A percentile compares a stretch with the other conserved stretches of the same genome.
Evolutionary conservation across 495 filamentous ascomycete genomes (phyloP).

Genomic region (Neurospora sp.): DNA sequence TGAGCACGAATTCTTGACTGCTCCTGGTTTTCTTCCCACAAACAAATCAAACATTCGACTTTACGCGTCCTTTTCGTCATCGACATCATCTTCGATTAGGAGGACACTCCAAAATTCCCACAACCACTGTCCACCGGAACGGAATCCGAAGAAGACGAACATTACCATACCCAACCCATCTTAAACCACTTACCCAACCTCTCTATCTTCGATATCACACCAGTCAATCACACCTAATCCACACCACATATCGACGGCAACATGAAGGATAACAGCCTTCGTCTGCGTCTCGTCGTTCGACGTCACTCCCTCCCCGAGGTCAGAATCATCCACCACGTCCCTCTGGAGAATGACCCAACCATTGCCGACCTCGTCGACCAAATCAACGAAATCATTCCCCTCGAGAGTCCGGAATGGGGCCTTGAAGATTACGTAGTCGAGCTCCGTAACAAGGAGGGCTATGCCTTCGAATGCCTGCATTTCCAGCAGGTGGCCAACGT

Average conservation of each 20-base stretch:
- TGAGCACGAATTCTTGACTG: background rate
- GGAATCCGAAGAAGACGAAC: background rate
- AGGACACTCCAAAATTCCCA: background rate
- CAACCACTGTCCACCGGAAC: background rate
- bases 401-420: conserved; percentile 79
- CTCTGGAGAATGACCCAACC: conserved; percentile 49
- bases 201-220: background rate
- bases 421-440: conserved; percentile 90
- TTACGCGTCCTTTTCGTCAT: background rate
- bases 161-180: background rate
- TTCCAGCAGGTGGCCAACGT: conserved; percentile 62
- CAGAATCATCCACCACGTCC: conserved; percentile 62
- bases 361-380: conserved; percentile 75
- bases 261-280: conserved; percentile 42
- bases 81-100: background rate
- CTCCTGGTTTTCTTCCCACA: background rate
- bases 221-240: background rate
- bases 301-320: conserved; percentile 71
- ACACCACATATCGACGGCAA: conserved; percentile 3
- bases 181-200: background rate
- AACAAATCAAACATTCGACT: background rate
- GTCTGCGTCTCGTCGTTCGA: conserved; percentile 71
- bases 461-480: conserved; percentile 82
- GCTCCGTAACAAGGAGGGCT: conserved; percentile 41
- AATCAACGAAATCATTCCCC: conserved; percentile 71